Conservation (phyloP, 164 flowering plant genomes). For the Chimonanthus salicifolius region DNA sequence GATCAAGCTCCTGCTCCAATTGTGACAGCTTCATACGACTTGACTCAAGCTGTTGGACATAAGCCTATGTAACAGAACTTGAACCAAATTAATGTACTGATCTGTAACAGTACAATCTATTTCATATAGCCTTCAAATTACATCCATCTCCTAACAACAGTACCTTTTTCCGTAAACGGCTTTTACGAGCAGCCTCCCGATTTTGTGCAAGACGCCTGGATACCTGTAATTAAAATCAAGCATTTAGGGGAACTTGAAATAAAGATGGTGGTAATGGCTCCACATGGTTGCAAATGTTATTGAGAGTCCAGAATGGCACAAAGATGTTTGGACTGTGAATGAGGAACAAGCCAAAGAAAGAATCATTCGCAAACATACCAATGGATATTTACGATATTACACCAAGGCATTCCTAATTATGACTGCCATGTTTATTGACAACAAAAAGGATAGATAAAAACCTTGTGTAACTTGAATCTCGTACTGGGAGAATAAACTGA, state of each 20-base stretch:
- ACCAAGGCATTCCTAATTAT: not conserved
- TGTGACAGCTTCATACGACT: conserved; percentile 78
- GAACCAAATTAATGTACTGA: not conserved
- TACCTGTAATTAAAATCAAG: conserved; percentile 33
- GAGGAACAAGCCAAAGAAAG: not conserved
- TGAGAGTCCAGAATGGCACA: not conserved
- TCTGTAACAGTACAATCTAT: not conserved
- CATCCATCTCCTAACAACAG: not conserved
- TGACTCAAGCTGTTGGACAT: conserved; percentile 86
- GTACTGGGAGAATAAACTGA: too few species aligned
- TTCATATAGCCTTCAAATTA: not conserved
- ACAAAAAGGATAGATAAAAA: not conserved
- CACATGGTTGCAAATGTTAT: not conserved
- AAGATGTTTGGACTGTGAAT: not conserved
- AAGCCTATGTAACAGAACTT: conserved; percentile 44
- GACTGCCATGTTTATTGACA: not conserved
- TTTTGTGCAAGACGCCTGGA: conserved; percentile 94
- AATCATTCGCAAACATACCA: not conserved
- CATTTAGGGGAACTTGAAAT: not conserved
- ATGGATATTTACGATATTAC: too few species aligned
- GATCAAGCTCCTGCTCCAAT: conserved; percentile 85
- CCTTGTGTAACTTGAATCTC: not conserved
- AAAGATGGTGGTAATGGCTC: not conserved
- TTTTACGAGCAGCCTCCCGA: conserved; percentile 99
- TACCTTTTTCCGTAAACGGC: conserved; percentile 94